phyloP scores from a whole-genome alignment of 768 basidiomycete species.

The Russula olivacea region DNA sequence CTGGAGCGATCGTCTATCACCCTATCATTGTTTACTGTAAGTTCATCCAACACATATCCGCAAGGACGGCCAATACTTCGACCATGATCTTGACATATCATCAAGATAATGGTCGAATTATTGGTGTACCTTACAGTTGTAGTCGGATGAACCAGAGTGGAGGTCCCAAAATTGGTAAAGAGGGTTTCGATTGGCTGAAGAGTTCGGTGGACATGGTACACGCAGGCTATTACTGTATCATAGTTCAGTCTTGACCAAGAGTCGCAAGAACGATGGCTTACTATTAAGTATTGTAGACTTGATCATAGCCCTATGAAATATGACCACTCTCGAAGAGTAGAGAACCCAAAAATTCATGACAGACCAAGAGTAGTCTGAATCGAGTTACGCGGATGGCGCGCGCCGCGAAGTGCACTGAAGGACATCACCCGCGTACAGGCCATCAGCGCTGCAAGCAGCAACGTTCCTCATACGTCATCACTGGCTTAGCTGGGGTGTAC shows the following conservation, averaged over 20 bases:
- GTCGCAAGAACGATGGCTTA: neutral
- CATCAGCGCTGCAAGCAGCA: neutral
- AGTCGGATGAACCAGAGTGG: neutral
- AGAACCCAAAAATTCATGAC: constrained; percentile 24
- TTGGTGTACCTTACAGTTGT: neutral
- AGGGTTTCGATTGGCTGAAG: neutral
- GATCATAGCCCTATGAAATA: neutral
- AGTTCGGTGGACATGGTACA: neutral
- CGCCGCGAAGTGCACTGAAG: constrained; percentile 33
- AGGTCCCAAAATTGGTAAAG: neutral
- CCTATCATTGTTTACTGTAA: too few species aligned
- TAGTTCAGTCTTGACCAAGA: neutral
- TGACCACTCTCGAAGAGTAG: constrained; percentile 9
- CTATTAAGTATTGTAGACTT: neutral
- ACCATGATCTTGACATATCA: neutral
- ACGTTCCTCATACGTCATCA: constrained; percentile 7
- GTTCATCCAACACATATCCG: too few species aligned
- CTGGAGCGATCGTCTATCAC: too few species aligned
- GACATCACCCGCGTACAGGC: constrained; percentile 3
- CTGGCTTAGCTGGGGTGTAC: neutral
- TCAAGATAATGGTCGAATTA: neutral
- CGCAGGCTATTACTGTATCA: neutral
- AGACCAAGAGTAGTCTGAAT: constrained; percentile 35
- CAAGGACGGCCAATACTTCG: neutral
- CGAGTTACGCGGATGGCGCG: constrained; percentile 29